Base-by-base conservation (phyloP, 1,139 yeast genomes). In the Diutina catenulata region DNA sequence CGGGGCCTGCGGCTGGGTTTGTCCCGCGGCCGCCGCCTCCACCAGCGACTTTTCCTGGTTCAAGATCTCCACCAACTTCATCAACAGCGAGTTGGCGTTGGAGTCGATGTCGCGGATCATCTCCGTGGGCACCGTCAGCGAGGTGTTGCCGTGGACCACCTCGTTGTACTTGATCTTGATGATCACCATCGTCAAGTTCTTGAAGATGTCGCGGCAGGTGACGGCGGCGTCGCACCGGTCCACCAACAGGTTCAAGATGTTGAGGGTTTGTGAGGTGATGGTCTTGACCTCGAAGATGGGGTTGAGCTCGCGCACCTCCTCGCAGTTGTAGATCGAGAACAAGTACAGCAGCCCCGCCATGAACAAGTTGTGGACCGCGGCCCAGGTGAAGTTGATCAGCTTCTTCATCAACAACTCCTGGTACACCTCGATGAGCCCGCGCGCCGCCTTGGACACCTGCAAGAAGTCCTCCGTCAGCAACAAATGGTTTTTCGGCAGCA, bases 261-360 rank as follows among this genome's bases (percentile, higher is more conserved):
- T 64, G 38, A 78, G 61, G 42, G 91, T 80, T 33, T 73, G 70
- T 25, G 63, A 61, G 1, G 84, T 68, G 35, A 71, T 64, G 16
- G 59, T 59, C 44, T 77, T 76, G 31, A 83, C 74, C 39, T 70
- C 75, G 14, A 63, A 64, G 11, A 73, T 50, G 7, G 70, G 56
- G 9, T 75, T 70, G 11, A 59, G 56, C 8, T 59, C 49, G n/a
- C 76, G 57, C 2, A 74, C 72, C 28, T 67, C 70, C 18, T 65
- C 68, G 26, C 82, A 74, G 51, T 80, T 81, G 51, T 81, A 84
- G 11, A 84, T 64, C 1, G 88, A 71, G 52, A 81, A 86, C 33
- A 86, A 62, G 48, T 77, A 84, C 2, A 94, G 80, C 16, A 91
- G 80, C 1, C 94, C 94, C 0, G 95, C 91, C 80, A 82, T 80